Conservation (phyloP, 2,329 filamentous ascomycete genomes). For the Aspergillus ochraceus region DNA sequence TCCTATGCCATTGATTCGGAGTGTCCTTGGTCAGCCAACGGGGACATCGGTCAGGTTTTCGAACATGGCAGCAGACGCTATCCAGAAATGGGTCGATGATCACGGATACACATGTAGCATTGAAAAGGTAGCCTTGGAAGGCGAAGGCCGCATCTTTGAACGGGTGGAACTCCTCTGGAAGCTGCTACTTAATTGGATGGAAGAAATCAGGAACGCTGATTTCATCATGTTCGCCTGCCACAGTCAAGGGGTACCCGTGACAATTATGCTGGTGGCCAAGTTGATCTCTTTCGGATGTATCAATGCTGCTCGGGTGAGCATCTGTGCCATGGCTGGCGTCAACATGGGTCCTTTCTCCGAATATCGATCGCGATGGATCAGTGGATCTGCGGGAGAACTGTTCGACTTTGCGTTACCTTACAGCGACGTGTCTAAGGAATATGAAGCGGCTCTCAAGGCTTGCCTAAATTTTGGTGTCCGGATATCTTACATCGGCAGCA, state of each 20-base stretch:
- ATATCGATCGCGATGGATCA: slow-evolving; percentile 85
- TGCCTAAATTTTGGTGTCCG: slow-evolving; percentile 77
- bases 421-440: slow-evolving; percentile 78
- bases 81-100: slow-evolving; percentile 76
- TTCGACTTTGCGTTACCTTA: slow-evolving; percentile 88
- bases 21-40: slow-evolving; percentile 89
- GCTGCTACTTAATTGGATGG: slow-evolving; percentile 89
- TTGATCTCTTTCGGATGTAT: slow-evolving; percentile 88
- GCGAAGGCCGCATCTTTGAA: slow-evolving; percentile 87
- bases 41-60: slow-evolving; percentile 94
- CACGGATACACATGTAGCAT: slow-evolving; percentile 78
- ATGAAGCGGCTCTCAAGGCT: slow-evolving; percentile 71
- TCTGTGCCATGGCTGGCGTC: slow-evolving; percentile 89
- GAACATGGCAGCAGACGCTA: slow-evolving; percentile 78
- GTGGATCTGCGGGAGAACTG: slow-evolving; percentile 86
- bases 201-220: slow-evolving; percentile 82
- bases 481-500: slow-evolving; percentile 86
- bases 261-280: slow-evolving; percentile 88
- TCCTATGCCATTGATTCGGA: slow-evolving; percentile 81
- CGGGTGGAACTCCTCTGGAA: slow-evolving; percentile 93
- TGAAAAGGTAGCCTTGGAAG: slow-evolving; percentile 91
- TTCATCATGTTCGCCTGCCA: slow-evolving; percentile 91
- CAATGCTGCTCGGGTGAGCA: slow-evolving; percentile 71
- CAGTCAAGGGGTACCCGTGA: slow-evolving; percentile 92
- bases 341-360: slow-evolving; percentile 91